Conservation (phyloP, 441 rosid species). For the Dalechampia spathulata region DNA sequence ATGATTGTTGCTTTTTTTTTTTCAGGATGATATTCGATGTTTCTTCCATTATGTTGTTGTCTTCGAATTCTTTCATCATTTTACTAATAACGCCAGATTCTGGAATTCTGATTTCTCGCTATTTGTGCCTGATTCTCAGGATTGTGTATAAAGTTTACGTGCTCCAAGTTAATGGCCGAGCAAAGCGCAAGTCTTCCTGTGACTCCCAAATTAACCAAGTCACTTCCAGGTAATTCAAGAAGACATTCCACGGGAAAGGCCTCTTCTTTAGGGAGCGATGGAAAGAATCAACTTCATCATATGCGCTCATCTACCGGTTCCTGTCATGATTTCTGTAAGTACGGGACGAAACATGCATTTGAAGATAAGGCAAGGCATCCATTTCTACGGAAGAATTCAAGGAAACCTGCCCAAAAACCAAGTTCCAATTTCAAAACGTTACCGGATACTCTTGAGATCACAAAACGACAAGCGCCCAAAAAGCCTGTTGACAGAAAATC, state of each 20-base stretch:
- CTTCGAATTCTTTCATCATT: slow-evolving; percentile 11
- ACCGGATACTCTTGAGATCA: slow-evolving; percentile 23
- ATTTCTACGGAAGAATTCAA: slow-evolving; percentile 26
- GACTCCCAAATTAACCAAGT: slow-evolving; percentile 23
- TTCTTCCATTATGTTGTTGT: neutral
- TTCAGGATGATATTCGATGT: slow-evolving; percentile 12
- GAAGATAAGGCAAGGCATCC: slow-evolving; percentile 37
- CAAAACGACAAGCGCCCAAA: slow-evolving; percentile 19
- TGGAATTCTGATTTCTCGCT: neutral
- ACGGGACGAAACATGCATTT: slow-evolving; percentile 40
- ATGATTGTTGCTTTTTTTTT: neutral
- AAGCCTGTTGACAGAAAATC: slow-evolving; percentile 10
- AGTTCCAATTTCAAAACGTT: too few species aligned
- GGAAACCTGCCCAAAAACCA: slow-evolving; percentile 26
- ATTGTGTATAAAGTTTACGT: slow-evolving; percentile 6
- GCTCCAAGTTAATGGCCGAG: slow-evolving; percentile 44
- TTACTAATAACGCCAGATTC: neutral
- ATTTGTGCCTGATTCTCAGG: slow-evolving; percentile 13
- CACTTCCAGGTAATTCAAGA: slow-evolving; percentile 29
- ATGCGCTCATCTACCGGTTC: slow-evolving; percentile 71
- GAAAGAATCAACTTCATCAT: slow-evolving; percentile 42
- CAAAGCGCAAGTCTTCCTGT: slow-evolving; percentile 26
- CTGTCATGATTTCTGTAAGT: slow-evolving; percentile 82
- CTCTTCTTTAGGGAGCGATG: slow-evolving; percentile 24
- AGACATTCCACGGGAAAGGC: slow-evolving; percentile 39